Evolutionary conservation across 148 eudicot species (phyloP).

Genomic region (Gaultheria prostrata): DNA sequence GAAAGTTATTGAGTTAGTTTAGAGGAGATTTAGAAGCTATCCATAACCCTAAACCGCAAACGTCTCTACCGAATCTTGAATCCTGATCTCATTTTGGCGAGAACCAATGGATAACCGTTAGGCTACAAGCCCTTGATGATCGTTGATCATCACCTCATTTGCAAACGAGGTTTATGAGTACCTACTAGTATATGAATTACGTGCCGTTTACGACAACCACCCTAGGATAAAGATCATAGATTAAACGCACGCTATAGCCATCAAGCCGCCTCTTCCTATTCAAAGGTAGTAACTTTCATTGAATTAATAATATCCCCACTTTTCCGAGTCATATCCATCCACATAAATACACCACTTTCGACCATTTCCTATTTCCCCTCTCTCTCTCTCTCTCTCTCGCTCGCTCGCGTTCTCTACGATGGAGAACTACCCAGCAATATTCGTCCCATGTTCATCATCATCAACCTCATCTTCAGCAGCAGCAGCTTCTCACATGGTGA

Average conservation of each 20-base stretch:
- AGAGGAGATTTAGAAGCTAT: no score
- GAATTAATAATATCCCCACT: background rate
- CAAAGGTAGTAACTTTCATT: background rate
- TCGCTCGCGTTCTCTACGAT: conserved; percentile 17
- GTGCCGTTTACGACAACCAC: conserved; percentile 14
- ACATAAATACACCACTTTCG: no score
- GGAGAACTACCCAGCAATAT: conserved; percentile 13
- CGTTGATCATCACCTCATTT: no score
- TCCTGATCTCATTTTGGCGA: no score
- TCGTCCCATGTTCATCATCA: conserved; percentile 18
- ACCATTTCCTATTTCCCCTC: no score
- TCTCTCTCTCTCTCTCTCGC: background rate
- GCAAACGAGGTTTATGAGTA: no score
- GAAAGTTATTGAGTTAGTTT: no score
- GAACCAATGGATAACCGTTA: no score
- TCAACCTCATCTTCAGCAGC: conserved; percentile 11
- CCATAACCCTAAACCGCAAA: no score
- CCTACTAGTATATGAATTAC: background rate
- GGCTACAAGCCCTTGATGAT: no score
- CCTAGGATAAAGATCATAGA: background rate
- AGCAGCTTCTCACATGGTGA: background rate
- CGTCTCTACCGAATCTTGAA: no score
- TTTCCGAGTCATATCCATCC: background rate
- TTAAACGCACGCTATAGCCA: background rate
- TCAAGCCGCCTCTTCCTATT: conserved; percentile 16